phyloP scores from a whole-genome alignment of 352 stramenopile species.

The Globisporangium mamillatum region DNA sequence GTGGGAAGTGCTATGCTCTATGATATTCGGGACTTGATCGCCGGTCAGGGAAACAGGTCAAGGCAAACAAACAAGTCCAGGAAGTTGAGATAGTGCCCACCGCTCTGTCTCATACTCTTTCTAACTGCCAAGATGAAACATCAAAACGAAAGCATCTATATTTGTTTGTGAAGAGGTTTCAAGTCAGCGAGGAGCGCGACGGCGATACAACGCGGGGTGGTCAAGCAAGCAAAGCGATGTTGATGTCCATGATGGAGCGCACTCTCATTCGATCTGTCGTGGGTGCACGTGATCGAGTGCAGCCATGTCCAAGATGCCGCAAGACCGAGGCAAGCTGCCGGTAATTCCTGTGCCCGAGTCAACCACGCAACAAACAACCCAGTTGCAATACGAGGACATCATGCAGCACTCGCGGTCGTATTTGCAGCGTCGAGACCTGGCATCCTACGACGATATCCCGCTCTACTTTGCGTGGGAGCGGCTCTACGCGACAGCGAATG shows the following conservation, averaged over 20 bases:
- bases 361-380: neutral
- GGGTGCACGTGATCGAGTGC: neutral
- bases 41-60: neutral
- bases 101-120: conserved; percentile 1
- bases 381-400: conserved; percentile 29
- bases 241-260: conserved; percentile 2
- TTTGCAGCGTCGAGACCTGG: conserved; percentile 37
- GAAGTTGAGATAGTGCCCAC: neutral
- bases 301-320: neutral
- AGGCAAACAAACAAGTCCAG: neutral
- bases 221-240: neutral
- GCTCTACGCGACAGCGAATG: conserved; percentile 41
- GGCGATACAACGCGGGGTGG: neutral
- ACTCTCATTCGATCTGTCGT: neutral
- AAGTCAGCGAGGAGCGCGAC: neutral
- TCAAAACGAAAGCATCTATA: neutral
- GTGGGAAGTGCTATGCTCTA: neutral
- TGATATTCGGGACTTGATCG: neutral
- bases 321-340: neutral
- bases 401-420: conserved; percentile 33
- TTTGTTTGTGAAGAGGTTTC: conserved; percentile 4
- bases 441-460: conserved; percentile 45
- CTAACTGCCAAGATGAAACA: neutral
- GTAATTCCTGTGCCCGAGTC: neutral
- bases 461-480: conserved; percentile 59